A percentile compares a stretch with the other conserved stretches of the same genome.
Evolutionary conservation across 1,139 yeast genomes (phyloP).

Genomic region (Casaregolazyma suthepensis): DNA sequence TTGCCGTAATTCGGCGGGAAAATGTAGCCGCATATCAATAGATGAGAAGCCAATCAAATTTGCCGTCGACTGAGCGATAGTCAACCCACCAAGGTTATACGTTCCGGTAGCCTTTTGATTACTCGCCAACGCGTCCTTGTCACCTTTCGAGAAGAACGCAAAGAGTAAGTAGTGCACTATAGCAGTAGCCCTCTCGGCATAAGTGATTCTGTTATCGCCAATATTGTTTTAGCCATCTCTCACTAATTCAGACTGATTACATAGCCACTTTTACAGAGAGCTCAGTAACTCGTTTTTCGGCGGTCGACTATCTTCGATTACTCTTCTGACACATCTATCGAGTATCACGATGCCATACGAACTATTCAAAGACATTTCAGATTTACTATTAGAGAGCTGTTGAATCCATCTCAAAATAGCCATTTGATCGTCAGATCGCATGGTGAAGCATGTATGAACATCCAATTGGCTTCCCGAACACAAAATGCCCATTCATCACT

Average conservation of each 20-base stretch:
- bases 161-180: slow-evolving; percentile 68
- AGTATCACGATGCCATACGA: slow-evolving; percentile 73
- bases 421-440: slow-evolving; percentile 90
- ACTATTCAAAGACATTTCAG: slow-evolving; percentile 31
- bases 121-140: slow-evolving; percentile 63
- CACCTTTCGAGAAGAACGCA: slow-evolving; percentile 85
- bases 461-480: no score
- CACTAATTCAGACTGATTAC: slow-evolving; percentile 83
- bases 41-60: slow-evolving; percentile 39
- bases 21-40: no score
- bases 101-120: slow-evolving; percentile 51
- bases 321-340: slow-evolving; percentile 72
- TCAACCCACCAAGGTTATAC: slow-evolving; percentile 46
- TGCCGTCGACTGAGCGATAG: slow-evolving; percentile 44
- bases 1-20: slow-evolving; percentile 65
- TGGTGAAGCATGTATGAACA: no score
- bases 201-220: slow-evolving; percentile 55
- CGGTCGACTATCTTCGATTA: slow-evolving; percentile 55
- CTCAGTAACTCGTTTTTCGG: slow-evolving; percentile 43
- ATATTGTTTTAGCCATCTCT: slow-evolving; percentile 89
- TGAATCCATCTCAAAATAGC: slow-evolving; percentile 88
- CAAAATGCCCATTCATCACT: no score
- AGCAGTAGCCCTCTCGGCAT: slow-evolving; percentile 59
- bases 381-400: slow-evolving; percentile 51
- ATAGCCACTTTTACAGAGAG: slow-evolving; percentile 63